These are phyloP conservation scores for Aspergillus sp. DNA, from an alignment of 2,329 filamentous ascomycete species.

Conservation along the genomic window DNA sequence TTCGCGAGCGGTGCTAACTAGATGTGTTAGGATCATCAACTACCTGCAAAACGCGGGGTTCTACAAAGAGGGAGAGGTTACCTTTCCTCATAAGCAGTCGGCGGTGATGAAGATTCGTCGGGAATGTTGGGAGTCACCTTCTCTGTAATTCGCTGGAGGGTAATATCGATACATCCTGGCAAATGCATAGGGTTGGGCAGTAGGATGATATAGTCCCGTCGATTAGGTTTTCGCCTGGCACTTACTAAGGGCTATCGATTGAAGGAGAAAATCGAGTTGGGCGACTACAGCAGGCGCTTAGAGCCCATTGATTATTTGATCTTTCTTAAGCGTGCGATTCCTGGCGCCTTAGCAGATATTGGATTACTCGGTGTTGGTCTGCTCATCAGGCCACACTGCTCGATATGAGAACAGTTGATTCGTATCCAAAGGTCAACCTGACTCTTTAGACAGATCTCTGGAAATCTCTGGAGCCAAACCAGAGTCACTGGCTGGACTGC, in stretches of 20 bases:
- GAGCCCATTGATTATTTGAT: not conserved
- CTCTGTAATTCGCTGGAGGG: conserved; percentile 46
- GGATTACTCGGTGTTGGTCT: no score
- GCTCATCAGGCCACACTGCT: no score
- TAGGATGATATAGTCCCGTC: not conserved
- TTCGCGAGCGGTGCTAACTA: conserved; percentile 16
- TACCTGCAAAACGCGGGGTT: conserved; percentile 79
- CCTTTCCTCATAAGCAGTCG: conserved; percentile 90
- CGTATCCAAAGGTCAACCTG: no score
- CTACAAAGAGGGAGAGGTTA: conserved; percentile 81
- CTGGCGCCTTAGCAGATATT: not conserved
- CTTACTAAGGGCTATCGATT: not conserved
- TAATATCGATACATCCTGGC: not conserved
- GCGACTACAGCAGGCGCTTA: not conserved
- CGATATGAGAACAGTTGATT: no score
- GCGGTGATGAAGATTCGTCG: conserved; percentile 80
- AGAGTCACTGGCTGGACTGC: not conserved
- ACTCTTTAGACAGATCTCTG: no score
- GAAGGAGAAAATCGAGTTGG: not conserved
- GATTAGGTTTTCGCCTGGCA: not conserved
- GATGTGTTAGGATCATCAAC: conserved; percentile 61
- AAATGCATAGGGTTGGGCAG: not conserved
- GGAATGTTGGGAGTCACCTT: conserved; percentile 78
- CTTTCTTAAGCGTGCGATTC: not conserved
- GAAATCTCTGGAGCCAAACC: no score